A percentile compares a stretch with the other conserved stretches of the same genome.
Conservation (phyloP, 306 rosid genomes). For the Cicer bijugum region DNA sequence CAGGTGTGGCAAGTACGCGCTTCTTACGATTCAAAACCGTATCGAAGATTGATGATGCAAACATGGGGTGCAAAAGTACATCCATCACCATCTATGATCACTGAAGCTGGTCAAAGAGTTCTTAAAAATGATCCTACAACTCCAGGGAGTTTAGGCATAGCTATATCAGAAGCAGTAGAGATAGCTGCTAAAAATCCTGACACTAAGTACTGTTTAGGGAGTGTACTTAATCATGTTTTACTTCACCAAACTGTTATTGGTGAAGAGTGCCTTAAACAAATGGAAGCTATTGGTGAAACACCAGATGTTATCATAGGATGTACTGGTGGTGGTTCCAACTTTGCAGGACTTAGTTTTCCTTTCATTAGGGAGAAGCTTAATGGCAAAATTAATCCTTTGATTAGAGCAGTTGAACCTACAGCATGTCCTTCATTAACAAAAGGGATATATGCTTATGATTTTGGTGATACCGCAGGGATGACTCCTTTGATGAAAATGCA, state of each 20-base stretch:
- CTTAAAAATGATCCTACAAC: conserved; percentile 72
- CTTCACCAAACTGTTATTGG: conserved; percentile 94
- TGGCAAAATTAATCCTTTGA: conserved; percentile 73
- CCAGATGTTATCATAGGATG: conserved; percentile 92
- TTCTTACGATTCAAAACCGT: conserved; percentile 85
- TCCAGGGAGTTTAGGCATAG: conserved; percentile 97
- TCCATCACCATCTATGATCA: conserved; percentile 81
- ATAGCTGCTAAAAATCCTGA: conserved; percentile 73
- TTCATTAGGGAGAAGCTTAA: conserved; percentile 81
- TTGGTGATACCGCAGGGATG: conserved; percentile 89
- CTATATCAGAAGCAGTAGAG: conserved; percentile 95
- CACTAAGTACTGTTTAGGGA: conserved; percentile 87
- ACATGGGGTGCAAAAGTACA: conserved; percentile 98
- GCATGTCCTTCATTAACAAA: conserved; percentile 96
- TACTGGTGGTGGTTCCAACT: conserved; percentile 95
- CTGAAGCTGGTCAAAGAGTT: conserved; percentile 71
- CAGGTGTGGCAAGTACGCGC: conserved; percentile 99
- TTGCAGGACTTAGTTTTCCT: conserved; percentile 92
- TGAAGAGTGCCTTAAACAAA: conserved; percentile 87
- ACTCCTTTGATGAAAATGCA: conserved; percentile 99
- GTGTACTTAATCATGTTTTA: conserved; percentile 91
- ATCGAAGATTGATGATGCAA: conserved; percentile 91
- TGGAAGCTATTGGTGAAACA: conserved; percentile 90
- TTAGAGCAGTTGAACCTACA: conserved; percentile 91
- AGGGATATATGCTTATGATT: conserved; percentile 82